These are phyloP conservation scores for Gyrodon lividus DNA, from an alignment of 768 basidiomycete species.

Conservation along the genomic window DNA sequence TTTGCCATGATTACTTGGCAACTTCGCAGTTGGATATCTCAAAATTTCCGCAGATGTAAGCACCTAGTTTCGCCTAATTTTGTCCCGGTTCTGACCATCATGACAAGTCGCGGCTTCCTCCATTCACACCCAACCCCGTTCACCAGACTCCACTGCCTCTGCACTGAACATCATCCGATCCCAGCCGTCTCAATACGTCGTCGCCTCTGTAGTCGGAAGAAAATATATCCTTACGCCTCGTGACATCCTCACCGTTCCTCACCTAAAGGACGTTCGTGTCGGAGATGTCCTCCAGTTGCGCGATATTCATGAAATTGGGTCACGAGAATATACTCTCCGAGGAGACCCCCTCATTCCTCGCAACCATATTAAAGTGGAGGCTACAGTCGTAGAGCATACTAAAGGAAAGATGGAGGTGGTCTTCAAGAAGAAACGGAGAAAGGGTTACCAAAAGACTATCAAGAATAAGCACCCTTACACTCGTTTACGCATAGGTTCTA, in stretches of 20 bases:
- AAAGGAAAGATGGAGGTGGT: slow-evolving; percentile 90
- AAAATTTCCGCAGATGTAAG: slow-evolving; percentile 24
- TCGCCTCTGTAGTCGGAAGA: slow-evolving; percentile 82
- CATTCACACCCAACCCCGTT: slow-evolving; percentile 32
- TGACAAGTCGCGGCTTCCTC: slow-evolving; percentile 23
- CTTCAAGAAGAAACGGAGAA: slow-evolving; percentile 97
- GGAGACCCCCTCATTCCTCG: slow-evolving; percentile 70
- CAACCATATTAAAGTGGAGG: slow-evolving; percentile 67
- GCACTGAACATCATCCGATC: slow-evolving; percentile 84
- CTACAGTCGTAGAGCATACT: slow-evolving; percentile 97
- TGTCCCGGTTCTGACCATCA: slow-evolving; percentile 2
- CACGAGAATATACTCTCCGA: slow-evolving; percentile 90
- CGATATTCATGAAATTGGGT: slow-evolving; percentile 91
- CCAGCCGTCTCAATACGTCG: slow-evolving; percentile 89
- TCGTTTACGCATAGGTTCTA: slow-evolving; percentile 87
- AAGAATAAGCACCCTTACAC: slow-evolving; percentile 94
- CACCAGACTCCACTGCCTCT: slow-evolving; percentile 44
- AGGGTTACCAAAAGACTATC: slow-evolving; percentile 95
- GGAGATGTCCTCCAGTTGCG: slow-evolving; percentile 83
- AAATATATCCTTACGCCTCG: slow-evolving; percentile 88
- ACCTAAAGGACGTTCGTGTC: slow-evolving; percentile 79
- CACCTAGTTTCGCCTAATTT: not conserved
- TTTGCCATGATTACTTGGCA: slow-evolving; percentile 17
- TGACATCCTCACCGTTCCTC: slow-evolving; percentile 92
- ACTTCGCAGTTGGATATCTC: slow-evolving; percentile 26